Base-by-base conservation (phyloP, 495 filamentous ascomycete genomes). In the Articulospora tetracladia region DNA sequence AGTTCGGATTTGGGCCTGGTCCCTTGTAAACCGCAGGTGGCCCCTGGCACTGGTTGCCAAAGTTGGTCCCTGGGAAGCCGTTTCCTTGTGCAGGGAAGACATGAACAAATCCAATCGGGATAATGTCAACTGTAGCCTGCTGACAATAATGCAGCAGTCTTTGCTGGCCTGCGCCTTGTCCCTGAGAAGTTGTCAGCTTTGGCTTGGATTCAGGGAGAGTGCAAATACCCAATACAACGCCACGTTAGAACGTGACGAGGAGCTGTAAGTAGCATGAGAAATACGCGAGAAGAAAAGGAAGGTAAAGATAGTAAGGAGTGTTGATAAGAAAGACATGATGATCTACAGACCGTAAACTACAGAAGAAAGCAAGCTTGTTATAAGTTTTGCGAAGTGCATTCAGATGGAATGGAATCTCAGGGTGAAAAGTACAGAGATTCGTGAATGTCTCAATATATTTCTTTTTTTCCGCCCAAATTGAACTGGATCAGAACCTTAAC, bases 61-160 rank as follows among this genome's bases (percentile, higher is more conserved):
- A 88, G 71, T 89, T 88, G 44, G 77, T 80, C 0, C 79, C 82
- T 10, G 86, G 85, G 60, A 76, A 84, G 26, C 78, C 79, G 34
- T 74, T 71, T 10, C 65, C 71, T 56, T 82, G 76, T 20, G 78
- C 74, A 0, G 87, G 86, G 65, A 87, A 91, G 11, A 74, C 61
- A 61, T 88, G 78, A 32, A 90, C 74, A 64, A 90, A 91, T 0
- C 76, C 86, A 34, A 90, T 60, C 48, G 82, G 80, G 66, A 91
- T 84, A 41, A 91, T 82, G 59, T 90, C 88, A 52, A 87, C 73
- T 12, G 72, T 74, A 0, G 77, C 67, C 44, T 87, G 77, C n/a
- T 78, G 65, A 69, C 86, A 90, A 62, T 84, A 83, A 49, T 81
- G 74, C 30, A 70, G 69, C 1, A 90, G 76, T 22, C 77, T 46